Base-by-base conservation (phyloP, 345 rosid genomes). In the Eutrema yunnanense region DNA sequence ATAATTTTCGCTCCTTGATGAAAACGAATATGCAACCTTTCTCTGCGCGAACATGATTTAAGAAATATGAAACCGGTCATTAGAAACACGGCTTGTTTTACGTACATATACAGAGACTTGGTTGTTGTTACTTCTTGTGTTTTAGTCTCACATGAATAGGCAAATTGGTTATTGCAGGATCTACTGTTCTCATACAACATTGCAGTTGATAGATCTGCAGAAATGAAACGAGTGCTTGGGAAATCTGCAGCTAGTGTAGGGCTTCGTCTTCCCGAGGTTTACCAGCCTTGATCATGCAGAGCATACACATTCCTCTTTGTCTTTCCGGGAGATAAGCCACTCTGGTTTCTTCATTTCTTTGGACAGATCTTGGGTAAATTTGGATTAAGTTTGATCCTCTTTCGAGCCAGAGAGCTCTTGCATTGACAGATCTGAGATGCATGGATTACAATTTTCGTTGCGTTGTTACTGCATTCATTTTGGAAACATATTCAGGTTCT, bases 211-310 rank as follows among this genome's bases (percentile, higher is more conserved):
- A 84, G 96, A 76, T 71, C 96, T 12, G 86, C 87, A 3, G 97
- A 95, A 80, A 85, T 92, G 92, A 86, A 85, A 77, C 79, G 85
- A 73, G 52, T 72, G 67, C 84, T 88, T 37, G 84, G 90, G 33
- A 90, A 90, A 81, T 90, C 99, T 50, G 96, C 99, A 67, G 92
- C 96, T 2, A 92, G 96, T 77, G 96, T 95, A 32, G 96, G 99
- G 32, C 97, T 92, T 81, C 87, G 72, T 64, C 99, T 95, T 78
- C 97, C 98, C 4, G 85, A 87, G 32, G 90, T 80, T 67, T 92
- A 88, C 75, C 81, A 88, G 76, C 49, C 92, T 51, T 95, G 87
- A 89, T 52, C n/a, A 48, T 47, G 33, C 60, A 26, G 13, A 30
- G 47, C 69, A 8, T 42, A 46, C 29, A 32, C 27, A 27, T 9